Percentiles rank a stretch among this genome's conserved stretches.
Conservation (phyloP, 352 stramenopile genomes). For the Phytophthora rubi region DNA sequence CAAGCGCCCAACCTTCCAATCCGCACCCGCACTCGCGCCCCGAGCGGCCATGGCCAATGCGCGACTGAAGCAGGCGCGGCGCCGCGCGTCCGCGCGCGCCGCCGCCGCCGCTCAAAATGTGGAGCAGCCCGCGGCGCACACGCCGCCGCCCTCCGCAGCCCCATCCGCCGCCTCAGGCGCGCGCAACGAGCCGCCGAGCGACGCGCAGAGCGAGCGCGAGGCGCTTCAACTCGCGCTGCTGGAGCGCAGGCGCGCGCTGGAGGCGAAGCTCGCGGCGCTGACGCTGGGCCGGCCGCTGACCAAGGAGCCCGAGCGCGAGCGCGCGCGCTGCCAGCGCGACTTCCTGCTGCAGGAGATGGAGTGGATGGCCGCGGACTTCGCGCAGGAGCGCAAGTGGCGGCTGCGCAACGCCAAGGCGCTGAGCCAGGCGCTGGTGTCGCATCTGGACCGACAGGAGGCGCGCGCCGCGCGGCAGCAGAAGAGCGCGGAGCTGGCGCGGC, state of each 20-base stretch:
- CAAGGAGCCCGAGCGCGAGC: slow-evolving; percentile 43
- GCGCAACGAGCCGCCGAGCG: slow-evolving; percentile 20
- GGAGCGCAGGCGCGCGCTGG: slow-evolving; percentile 49
- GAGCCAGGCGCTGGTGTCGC: slow-evolving; percentile 57
- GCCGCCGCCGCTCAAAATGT: slow-evolving; percentile 24
- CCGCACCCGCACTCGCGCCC: slow-evolving; percentile 10
- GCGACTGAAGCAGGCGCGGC: slow-evolving; percentile 69
- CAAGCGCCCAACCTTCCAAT: slow-evolving; percentile 10
- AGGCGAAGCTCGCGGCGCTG: slow-evolving; percentile 46
- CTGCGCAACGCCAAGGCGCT: slow-evolving; percentile 78
- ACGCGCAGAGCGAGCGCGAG: slow-evolving; percentile 24
- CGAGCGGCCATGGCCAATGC: slow-evolving; percentile 67
- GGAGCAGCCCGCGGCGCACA: no score
- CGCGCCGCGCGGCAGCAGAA: slow-evolving; percentile 39
- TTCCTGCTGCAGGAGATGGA: slow-evolving; percentile 88
- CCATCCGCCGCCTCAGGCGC: no score
- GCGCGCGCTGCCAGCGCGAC: slow-evolving; percentile 62
- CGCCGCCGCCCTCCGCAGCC: no score
- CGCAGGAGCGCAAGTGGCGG: slow-evolving; percentile 90
- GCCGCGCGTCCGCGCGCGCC: slow-evolving; percentile 21
- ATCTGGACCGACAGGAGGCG: slow-evolving; percentile 30
- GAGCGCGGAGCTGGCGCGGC: slow-evolving; percentile 44
- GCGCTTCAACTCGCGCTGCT: slow-evolving; percentile 43
- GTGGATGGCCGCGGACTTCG: slow-evolving; percentile 95
- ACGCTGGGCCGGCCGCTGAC: slow-evolving; percentile 57